Base-by-base conservation (phyloP, 495 filamentous ascomycete genomes). In the Talaromyces proteolyticus region DNA sequence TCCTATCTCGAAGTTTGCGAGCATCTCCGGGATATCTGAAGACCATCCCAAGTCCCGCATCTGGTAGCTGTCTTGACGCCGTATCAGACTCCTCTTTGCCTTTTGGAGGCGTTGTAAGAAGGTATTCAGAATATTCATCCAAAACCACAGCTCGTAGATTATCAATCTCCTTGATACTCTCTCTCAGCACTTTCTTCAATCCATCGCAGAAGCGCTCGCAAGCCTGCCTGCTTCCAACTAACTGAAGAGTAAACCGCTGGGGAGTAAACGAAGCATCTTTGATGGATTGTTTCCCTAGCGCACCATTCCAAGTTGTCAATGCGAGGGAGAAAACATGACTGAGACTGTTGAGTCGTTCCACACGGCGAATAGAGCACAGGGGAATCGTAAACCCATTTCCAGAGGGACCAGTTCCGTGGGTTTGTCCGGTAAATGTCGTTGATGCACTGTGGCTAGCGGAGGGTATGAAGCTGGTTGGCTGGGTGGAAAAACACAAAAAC, bases 381-480 rank as follows among this genome's bases (percentile, higher is more conserved):
- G 93, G 94, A n/a, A 97, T 79, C 10, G 87, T 96, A 59, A 98
- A 98, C 34, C 93, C 93, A 75, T 96, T 94, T 10, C 92, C 92
- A 38, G 89, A 87, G n/a, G 94, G 91, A 0, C 91, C 91, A 16
- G 87, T 87, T 14, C 90, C 90, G 58, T 93, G 86, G 12, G 90
- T 95, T 53, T 92, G 88, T 7, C 91, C 91, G 12, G 87, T 91
- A 69, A 89, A 95, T 22, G 79, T 73, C 21, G 80, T 88, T 1
- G 89, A 91, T 3, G 85, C 80, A 54, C 79, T 82, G 3, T 79
- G 74, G 59, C 80, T 94, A 0, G 91, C 85, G 1, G 85, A 83
- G 44, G 79, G 88, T 47, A 86, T 65, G 63, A 96, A 95, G 68
- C 88, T 93, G 3, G 89, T 88, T 1, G 87, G 84, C 46, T 92